Conservation (phyloP, 225 moss, liverwort and hornwort species). For the Marchantia paleacea region DNA sequence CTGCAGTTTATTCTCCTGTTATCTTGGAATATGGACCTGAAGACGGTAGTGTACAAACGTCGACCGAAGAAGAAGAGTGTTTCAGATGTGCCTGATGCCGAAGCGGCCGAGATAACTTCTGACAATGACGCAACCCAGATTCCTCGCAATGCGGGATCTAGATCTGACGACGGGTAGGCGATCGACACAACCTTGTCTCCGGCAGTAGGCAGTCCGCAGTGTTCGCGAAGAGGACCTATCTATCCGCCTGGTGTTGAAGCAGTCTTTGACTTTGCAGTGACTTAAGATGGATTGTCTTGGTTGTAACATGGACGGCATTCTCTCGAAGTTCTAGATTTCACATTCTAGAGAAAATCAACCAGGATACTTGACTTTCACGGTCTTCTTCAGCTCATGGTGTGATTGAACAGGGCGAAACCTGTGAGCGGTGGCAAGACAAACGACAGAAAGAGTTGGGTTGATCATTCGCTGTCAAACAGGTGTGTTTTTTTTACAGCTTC, state of each 20-base stretch:
- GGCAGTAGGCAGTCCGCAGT: neutral
- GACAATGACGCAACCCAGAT: neutral
- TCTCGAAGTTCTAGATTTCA: neutral
- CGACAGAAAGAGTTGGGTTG: conserved; percentile 61
- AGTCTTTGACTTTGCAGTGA: neutral
- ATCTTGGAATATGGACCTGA: conserved; percentile 36
- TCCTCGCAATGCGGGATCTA: neutral
- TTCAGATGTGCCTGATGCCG: neutral
- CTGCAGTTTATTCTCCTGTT: neutral
- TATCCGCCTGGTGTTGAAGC: neutral
- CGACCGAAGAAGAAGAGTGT: conserved; percentile 55
- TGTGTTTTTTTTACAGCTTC: conserved; percentile 4
- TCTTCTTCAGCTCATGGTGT: conserved; percentile 23
- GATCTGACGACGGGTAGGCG: conserved; percentile 1
- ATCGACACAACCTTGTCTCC: neutral
- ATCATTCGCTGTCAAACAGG: conserved; percentile 87
- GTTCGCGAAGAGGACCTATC: neutral
- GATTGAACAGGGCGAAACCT: conserved; percentile 30
- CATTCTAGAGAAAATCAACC: neutral
- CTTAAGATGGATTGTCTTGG: neutral
- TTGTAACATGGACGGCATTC: neutral
- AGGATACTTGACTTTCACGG: neutral
- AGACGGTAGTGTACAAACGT: conserved; percentile 71
- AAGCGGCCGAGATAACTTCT: neutral
- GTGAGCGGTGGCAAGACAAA: conserved; percentile 25